Base-by-base conservation (phyloP, 2,329 filamentous ascomycete genomes). In the Byssochlamys sp. region DNA sequence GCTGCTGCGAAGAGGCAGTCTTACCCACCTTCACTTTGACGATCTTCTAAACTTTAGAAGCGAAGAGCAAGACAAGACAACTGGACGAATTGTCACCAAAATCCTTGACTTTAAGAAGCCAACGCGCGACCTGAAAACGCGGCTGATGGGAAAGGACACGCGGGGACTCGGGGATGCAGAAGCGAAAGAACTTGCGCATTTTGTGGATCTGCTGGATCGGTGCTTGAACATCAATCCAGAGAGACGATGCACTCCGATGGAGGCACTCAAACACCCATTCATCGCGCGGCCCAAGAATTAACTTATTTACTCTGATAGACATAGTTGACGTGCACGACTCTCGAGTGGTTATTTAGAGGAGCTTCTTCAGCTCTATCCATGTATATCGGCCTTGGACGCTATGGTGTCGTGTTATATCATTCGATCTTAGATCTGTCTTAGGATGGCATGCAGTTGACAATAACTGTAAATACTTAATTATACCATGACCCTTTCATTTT, bases 141-240 rank as follows among this genome's bases (percentile, higher is more conserved):
- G 91, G 63, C 80, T 99, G 55, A 80, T 88, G 70, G 79, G 80
- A 12, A 85, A 86, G 60, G 89, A 86, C 25, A 86, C 86, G 4
- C 84, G 83, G 57, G 87, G 85, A 55, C 86, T 95, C 79, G 84
- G 80, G 54, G 87, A 91, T 60, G 78, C 78, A 9, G 90, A 94
- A 71, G 78, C 82, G 45, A 88, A 86, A 71, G 90, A 96, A 66
- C 77, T 96, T 60, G 86, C 87, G 59, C 80, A 87, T 55, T 96
- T 99, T 73, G 81, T 90, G 64, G 91, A 97, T 72, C 77, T 99
- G 53, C 76, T 99, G 58, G 91, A 96, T 68, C 87, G 88, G 57
- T 97, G 91, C 70, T 79, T 99, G 62, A 85, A 87, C 58, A 81
- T 97, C 62, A 96, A 97, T 69, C 90, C 92, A 0, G 91, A 96